Evolutionary conservation across 2,329 filamentous ascomycete genomes (phyloP), one percentile per base, ranked within the genome.

Genomic region (Westerdykella ornata): DNA sequence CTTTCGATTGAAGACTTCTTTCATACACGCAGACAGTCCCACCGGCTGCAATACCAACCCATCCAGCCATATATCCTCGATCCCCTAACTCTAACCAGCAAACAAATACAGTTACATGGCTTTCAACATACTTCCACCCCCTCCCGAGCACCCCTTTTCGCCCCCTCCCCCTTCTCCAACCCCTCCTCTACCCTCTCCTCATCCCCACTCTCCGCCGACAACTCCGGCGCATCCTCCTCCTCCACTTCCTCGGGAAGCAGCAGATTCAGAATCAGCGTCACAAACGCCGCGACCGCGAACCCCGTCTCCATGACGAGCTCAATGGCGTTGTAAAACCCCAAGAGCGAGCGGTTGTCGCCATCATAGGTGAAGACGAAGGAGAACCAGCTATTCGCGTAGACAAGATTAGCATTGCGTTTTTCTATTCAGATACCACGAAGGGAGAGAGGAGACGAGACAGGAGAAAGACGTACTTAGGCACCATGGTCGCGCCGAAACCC

Each of bases 231-330:
- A 2, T 46, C 47, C 22, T 63, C 64, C 42, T 85, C 83, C 53
- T 87, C 85, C n/a, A 83, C 68, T 66, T 94, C 88, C 55, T 86
- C 82, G 0, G 81, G 78, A 13, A 94, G 67, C 0, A 78, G 51
- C 37, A 92, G 63, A 60, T 94, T 94, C 37, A 95, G 71, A 16
- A 85, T 63, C 58, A 92, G 73, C 38, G 80, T 80, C 31, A 89
- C 60, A 17, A 88, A 75, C 0, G 85, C 88, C 0, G 85, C 83
- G 15, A 94, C 72, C 1, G 82, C 82, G 70, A 44, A 85, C 0
- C 84, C 84, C 0, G 83, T 72, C 54, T 72, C 67, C 52, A 72
- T 55, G 15, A 72, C 63, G 4, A 73, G 56, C 28, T 62, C 59
- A 37, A 73, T 72, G 38, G 85, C 85, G 54, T 89, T 82, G 44